Conservation (phyloP, 768 basidiomycete genomes). For the Cystofilobasidium macerans region DNA sequence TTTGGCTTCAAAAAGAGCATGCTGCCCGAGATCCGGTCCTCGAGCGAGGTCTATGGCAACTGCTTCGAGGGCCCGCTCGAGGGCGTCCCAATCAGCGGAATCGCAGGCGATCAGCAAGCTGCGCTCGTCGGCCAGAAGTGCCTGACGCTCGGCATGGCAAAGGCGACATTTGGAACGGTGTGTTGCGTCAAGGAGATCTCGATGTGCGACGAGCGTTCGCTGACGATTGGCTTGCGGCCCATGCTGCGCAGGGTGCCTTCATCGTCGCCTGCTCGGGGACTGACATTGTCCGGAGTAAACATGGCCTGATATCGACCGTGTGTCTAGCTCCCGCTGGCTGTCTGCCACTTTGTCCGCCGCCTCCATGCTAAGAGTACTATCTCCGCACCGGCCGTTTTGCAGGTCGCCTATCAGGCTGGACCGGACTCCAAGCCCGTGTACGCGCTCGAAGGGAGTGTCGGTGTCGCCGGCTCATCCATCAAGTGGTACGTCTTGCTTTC, state of each 20-base stretch:
- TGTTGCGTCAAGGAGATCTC: not conserved
- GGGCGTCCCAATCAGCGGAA: slow-evolving; percentile 76
- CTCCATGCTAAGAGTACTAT: not conserved
- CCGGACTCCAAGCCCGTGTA: slow-evolving; percentile 68
- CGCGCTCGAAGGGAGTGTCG: slow-evolving; percentile 88
- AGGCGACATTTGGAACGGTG: slow-evolving; percentile 70
- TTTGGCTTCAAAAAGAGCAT: slow-evolving; percentile 67
- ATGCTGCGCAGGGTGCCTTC: slow-evolving; percentile 56
- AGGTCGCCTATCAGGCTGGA: slow-evolving; percentile 87
- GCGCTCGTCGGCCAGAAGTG: slow-evolving; percentile 96
- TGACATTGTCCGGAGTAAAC: slow-evolving; percentile 69
- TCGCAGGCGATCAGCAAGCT: slow-evolving; percentile 97
- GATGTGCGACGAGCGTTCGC: no score
- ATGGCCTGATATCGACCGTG: slow-evolving; percentile 83
- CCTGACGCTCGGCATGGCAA: slow-evolving; percentile 77
- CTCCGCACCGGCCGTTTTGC: not conserved
- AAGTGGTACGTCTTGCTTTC: slow-evolving; percentile 51
- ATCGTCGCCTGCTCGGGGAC: slow-evolving; percentile 85
- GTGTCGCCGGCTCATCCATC: slow-evolving; percentile 87
- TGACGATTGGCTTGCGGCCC: not conserved
- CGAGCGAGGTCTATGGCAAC: slow-evolving; percentile 81
- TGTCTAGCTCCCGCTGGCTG: slow-evolving; percentile 30
- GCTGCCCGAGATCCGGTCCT: slow-evolving; percentile 76
- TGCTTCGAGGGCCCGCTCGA: slow-evolving; percentile 49
- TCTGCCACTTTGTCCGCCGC: not conserved